Evolutionary conservation across 1,284 basidiomycete species (phyloP).

Genomic region (Cryptococcus deneoformans): DNA sequence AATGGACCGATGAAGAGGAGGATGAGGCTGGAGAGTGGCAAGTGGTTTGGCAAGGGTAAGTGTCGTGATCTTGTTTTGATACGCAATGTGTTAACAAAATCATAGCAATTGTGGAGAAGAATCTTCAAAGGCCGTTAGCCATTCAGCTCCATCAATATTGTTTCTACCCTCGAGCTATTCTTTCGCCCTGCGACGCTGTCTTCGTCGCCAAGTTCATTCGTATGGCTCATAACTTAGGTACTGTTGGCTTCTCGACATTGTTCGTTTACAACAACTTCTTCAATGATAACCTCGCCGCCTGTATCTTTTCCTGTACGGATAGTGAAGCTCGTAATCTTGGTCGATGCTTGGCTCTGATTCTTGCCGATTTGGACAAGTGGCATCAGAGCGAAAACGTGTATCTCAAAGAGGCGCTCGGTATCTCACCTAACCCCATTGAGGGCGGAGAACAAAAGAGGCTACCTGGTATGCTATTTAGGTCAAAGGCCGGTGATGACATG

Average conservation of each 20-base stretch:
- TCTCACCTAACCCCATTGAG: neutral
- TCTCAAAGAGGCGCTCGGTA: conserved; percentile 51
- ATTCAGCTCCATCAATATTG: conserved; percentile 66
- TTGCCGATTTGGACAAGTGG: conserved; percentile 76
- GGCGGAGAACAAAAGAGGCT: conserved; percentile 58
- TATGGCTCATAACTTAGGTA: conserved; percentile 78
- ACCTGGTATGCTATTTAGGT: conserved; percentile 60
- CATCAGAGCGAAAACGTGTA: conserved; percentile 60
- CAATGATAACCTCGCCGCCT: conserved; percentile 74
- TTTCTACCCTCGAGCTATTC: conserved; percentile 82
- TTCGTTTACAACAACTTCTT: conserved; percentile 83
- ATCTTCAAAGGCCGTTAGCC: conserved; percentile 14
- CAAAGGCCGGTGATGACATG: conserved; percentile 50
- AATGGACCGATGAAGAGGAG: conserved; percentile 66
- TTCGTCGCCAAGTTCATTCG: conserved; percentile 91
- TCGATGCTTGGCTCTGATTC: conserved; percentile 78
- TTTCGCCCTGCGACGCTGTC: conserved; percentile 95
- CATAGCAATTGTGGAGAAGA: conserved; percentile 24
- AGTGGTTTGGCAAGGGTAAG: conserved; percentile 82
- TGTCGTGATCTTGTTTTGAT: conserved; percentile 3
- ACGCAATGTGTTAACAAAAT: neutral
- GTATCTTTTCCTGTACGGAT: conserved; percentile 91
- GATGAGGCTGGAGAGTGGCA: conserved; percentile 71
- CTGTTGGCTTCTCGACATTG: conserved; percentile 81
- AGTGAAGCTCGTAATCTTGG: conserved; percentile 95